phyloP scores from a whole-genome alignment of 306 rosid species.

The Vigna unguiculata region DNA sequence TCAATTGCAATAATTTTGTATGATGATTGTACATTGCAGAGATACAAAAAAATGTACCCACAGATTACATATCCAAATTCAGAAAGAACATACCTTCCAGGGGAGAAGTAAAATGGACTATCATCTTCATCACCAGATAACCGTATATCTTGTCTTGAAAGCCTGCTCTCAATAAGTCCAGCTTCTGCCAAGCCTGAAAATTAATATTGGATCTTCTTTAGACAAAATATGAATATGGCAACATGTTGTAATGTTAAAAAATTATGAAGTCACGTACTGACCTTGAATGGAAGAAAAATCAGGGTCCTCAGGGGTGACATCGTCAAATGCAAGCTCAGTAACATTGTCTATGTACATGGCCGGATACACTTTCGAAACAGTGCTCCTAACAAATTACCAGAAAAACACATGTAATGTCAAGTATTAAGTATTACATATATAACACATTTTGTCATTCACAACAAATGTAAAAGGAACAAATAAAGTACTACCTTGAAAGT shows the following conservation, averaged over 20 bases:
- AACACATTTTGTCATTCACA: conserved; percentile 27
- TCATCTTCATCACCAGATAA: conserved; percentile 69
- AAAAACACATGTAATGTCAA: conserved; percentile 36
- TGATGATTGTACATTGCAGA: neutral
- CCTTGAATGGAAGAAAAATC: conserved; percentile 98
- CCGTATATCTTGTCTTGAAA: conserved; percentile 75
- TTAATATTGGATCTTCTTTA: conserved; percentile 27
- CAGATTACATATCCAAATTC: conserved; percentile 38
- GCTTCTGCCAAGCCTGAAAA: conserved; percentile 98
- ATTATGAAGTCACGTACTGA: conserved; percentile 45
- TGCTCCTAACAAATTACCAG: conserved; percentile 61
- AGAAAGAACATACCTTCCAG: conserved; percentile 67
- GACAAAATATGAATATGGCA: conserved; percentile 32
- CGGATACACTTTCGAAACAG: conserved; percentile 91
- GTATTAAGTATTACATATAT: conserved; percentile 34
- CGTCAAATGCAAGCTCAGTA: conserved; percentile 95
- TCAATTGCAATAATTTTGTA: conserved; percentile 6
- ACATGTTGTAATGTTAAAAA: conserved; percentile 13
- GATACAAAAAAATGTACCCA: neutral
- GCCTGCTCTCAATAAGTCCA: conserved; percentile 94
- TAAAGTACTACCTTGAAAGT: conserved; percentile 79
- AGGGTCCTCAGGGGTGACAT: conserved; percentile 84
- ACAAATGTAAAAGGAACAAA: conserved; percentile 25
- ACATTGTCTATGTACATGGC: conserved; percentile 94
- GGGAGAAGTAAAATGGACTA: conserved; percentile 71